These are phyloP conservation scores for Cadophora sp. DNA, from an alignment of 2,329 filamentous ascomycete genomes.

Conservation along the genomic window DNA sequence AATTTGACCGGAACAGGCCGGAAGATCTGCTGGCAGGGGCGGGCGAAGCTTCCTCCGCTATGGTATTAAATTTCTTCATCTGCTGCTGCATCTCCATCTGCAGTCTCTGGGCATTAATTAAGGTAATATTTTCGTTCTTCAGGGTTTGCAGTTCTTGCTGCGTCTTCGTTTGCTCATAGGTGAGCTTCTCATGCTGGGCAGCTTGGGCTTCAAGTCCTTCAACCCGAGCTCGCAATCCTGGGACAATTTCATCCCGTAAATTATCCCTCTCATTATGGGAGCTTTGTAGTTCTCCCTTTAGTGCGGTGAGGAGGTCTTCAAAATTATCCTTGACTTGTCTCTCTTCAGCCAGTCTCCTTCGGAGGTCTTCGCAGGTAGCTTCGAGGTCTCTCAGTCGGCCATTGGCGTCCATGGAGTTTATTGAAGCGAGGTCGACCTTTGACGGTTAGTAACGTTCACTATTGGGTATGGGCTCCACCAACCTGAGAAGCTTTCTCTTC, in stretches of 20 bases:
- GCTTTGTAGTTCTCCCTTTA: slow-evolving; percentile 82
- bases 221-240: slow-evolving; percentile 76
- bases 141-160: slow-evolving; percentile 83
- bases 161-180: slow-evolving; percentile 83
- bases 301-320: slow-evolving; percentile 85
- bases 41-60: slow-evolving; percentile 62
- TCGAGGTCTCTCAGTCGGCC: slow-evolving; percentile 80
- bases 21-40: slow-evolving; percentile 25
- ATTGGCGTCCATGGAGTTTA: slow-evolving; percentile 62
- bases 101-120: slow-evolving; percentile 51
- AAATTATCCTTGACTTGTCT: slow-evolving; percentile 89
- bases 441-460: slow-evolving; percentile 32
- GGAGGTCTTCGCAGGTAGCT: slow-evolving; percentile 78
- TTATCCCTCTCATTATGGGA: slow-evolving; percentile 91
- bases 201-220: slow-evolving; percentile 81
- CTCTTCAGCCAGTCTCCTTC: slow-evolving; percentile 83
- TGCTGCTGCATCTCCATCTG: slow-evolving; percentile 54
- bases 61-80: slow-evolving; percentile 61
- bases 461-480: slow-evolving; percentile 33
- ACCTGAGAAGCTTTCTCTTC: slow-evolving; percentile 77
- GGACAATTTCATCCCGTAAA: slow-evolving; percentile 85
- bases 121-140: slow-evolving; percentile 67
- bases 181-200: slow-evolving; percentile 72
- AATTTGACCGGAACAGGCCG: slow-evolving; percentile 70
- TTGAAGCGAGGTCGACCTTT: slow-evolving; percentile 52